Evolutionary conservation across 1,284 basidiomycete species (phyloP), one percentile per base, ranked within the genome.

Genomic region (Porogramme epimiltina): DNA sequence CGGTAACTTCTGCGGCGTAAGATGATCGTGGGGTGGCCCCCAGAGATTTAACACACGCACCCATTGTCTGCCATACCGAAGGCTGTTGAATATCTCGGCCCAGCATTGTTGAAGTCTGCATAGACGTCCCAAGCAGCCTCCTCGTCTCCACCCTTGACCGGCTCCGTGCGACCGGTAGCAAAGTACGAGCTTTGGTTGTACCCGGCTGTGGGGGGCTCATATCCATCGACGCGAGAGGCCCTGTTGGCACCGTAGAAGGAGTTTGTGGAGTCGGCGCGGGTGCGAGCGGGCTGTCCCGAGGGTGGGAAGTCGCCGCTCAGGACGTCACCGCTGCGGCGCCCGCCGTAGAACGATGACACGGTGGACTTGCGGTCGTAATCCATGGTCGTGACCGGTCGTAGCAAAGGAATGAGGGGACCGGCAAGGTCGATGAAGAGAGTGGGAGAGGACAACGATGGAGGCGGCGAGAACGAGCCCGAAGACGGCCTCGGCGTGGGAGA

Each of bases 31-130:
- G 34, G n/a, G n/a, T 6, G 34, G 28, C 28, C 5, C 18, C 20
- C 48, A 40, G 26, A 50, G 62, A 16, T 49, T 51, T 47, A n/a
- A 28, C 18, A 26, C 42, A 65, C 71, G 58, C 51, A 79, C 76
- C 62, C 72, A 39, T 69, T 61, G 28, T 72, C 68, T 39, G 68
- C 66, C 58, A 61, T 54, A 22, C 69, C 78, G 66, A 87, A 82
- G 20, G 82, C 76, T 40, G 73, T 69, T 62, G 88, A 88, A 68
- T 94, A 95, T 57, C 79, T 76, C 19, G 91, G 93, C 0, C 93
- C 93, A 4, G 81, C 68, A 60, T 94, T 95, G 73, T 95, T 94
- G 70, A 95, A 95, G 72, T 95, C 93, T 9, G 92, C 91, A 65
- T 87, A 91, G 33, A 95, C 85, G 65, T 95, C 89, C 80, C 90